Evolutionary conservation across 2,329 filamentous ascomycete species (phyloP), one percentile per base, ranked within the genome.

Genomic region (Fusarium solani-melongenae): DNA sequence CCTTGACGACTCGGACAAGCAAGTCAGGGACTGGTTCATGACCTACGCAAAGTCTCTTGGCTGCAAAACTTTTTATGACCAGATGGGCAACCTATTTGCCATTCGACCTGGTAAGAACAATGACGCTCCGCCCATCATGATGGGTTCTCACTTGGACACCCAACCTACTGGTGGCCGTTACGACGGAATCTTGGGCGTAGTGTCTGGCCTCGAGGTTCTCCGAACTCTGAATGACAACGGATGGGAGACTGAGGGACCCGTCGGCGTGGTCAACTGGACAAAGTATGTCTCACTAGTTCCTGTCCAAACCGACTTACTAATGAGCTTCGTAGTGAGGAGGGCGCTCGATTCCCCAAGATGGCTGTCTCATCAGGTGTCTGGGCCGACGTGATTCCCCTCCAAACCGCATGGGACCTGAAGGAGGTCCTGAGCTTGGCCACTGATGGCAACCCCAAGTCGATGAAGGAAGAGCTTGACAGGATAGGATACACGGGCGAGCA

Each of bases 31-130:
- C 79, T 96, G 93, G 93, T 94, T 96, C 72, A 87, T 91, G 2
- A 81, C 90, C 31, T 91, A 90, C 1, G 90, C 89, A 1, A 82
- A 89, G 76, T 84, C 83, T 1, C 83, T 94, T 1, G 92, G 91
- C 22, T 96, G 93, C 81, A 85, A 86, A 8, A 86, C 93, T 12
- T 91, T 87, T 0, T 82, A 94, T 6, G 93, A 96, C 79, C 85
- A 89, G 58, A 94, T 95, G 91, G 93, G 93, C n/a, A 96, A 95
- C 74, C 92, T 92, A 69, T 96, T 96, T 78, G 92, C 93, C 1
- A 86, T 93, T 6, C 87, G 91, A 3, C 88, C 90, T 6, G 93
- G 93, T 1, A 83, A 87, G 65, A 82, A 83, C 61, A 84, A 86
- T n/a, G 85, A 88, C 34, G 90, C 88, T 2, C 86, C 89, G 5